These are phyloP conservation scores for Hirschioporus abietinus DNA, from an alignment of 768 basidiomycete species.

Conservation along the genomic window DNA sequence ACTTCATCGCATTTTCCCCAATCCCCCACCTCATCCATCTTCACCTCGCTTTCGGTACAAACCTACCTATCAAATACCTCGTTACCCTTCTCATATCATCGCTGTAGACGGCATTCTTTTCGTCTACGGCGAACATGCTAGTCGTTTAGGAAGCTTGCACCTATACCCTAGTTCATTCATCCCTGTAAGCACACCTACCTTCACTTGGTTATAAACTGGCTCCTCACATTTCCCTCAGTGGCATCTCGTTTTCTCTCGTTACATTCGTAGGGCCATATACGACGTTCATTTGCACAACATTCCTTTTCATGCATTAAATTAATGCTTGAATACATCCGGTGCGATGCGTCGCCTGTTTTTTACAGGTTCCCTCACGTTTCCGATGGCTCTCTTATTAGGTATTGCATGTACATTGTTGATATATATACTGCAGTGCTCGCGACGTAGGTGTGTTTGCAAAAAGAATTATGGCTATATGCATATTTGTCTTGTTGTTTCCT, in stretches of 20 bases:
- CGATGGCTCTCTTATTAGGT: not conserved
- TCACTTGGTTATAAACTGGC: not conserved
- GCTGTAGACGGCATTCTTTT: not conserved
- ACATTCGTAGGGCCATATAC: not conserved
- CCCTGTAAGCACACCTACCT: not conserved
- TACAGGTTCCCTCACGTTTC: not conserved
- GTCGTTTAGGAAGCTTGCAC: not conserved
- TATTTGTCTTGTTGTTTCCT: not conserved
- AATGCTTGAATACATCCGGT: not conserved
- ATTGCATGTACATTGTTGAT: conserved; percentile 1
- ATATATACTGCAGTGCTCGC: not conserved
- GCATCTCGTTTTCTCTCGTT: not conserved
- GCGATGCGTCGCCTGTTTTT: not conserved
- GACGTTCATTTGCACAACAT: conserved; percentile 1
- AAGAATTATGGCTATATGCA: not conserved
- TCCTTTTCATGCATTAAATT: not conserved
- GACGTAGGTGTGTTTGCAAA: not conserved
- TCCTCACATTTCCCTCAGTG: not conserved
- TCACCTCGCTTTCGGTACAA: not conserved
- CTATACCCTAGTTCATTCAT: conserved; percentile 1
- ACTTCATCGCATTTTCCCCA: not conserved
- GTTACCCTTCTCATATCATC: not conserved
- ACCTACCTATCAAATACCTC: not conserved
- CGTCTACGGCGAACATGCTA: not conserved
- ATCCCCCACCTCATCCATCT: conserved; percentile 1